Evolutionary conservation across 306 rosid species (phyloP).

Genomic region (Oemleria cerasiformis): DNA sequence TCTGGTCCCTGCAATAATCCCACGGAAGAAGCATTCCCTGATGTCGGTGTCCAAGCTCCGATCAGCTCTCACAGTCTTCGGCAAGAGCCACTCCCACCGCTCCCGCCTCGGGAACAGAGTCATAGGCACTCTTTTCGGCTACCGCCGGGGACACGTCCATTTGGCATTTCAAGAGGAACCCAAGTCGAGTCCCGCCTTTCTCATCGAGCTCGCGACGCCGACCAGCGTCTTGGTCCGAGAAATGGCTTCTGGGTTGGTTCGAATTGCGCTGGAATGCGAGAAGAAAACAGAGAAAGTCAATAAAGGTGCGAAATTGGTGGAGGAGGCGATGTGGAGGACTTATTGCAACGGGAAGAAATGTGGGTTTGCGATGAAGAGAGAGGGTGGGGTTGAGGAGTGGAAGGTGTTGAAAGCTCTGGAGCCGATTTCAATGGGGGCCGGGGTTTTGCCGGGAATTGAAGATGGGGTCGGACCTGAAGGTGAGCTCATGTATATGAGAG

Average conservation of each 20-base stretch:
- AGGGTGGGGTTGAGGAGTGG: conserved; percentile 71
- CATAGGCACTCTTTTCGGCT: conserved; percentile 78
- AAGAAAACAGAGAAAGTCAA: conserved; percentile 28
- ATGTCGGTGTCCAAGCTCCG: conserved; percentile 47
- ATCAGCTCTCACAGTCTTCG: conserved; percentile 43
- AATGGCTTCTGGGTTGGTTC: conserved; percentile 84
- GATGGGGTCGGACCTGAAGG: conserved; percentile 49
- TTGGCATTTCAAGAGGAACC: conserved; percentile 69
- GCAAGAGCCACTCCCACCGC: conserved; percentile 27
- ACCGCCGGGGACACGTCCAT: conserved; percentile 74
- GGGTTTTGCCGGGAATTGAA: conserved; percentile 52
- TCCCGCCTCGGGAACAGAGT: conserved; percentile 43
- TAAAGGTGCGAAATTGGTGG: conserved; percentile 32
- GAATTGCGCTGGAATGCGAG: conserved; percentile 81
- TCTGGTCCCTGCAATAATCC: not conserved
- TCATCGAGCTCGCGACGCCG: conserved; percentile 67
- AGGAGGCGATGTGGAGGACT: conserved; percentile 66
- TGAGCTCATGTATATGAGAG: conserved; percentile 92
- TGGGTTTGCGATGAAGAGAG: conserved; percentile 54
- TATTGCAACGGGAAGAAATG: conserved; percentile 85
- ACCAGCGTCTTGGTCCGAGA: conserved; percentile 71
- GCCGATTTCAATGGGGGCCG: conserved; percentile 86
- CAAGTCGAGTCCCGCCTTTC: conserved; percentile 45
- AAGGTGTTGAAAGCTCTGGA: conserved; percentile 71
- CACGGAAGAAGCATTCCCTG: conserved; percentile 21